Base-by-base conservation (phyloP, 495 filamentous ascomycete species). In the Lentithecium fluviatile region DNA sequence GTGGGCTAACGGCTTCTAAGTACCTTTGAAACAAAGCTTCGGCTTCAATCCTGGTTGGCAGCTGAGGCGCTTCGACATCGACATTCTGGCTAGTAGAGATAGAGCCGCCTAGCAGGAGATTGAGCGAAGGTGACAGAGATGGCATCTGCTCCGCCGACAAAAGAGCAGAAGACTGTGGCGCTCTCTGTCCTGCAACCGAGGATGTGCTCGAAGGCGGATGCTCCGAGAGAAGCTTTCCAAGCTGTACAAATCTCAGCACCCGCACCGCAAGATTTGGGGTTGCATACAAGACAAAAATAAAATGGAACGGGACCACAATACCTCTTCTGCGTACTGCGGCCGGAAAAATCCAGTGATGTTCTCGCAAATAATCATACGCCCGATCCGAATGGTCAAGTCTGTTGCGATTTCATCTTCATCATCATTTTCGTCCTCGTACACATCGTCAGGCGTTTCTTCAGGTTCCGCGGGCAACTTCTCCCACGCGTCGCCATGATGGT, bases 271-370 rank as follows among this genome's bases (percentile, higher is more conserved):
- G 12, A 25, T 43, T 20, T n/a, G 5, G 51, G 6, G 2, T 43
- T 12, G 23, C 6, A 34, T 15, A 11, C 15, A 25, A 20, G 36
- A 47, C n/a, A 24, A 25, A 6, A 45, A 10, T 0, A 1, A 0
- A 2, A 13, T 45, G 43, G 17, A 45, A 45, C 15, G 32, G 5
- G 29, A 36, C 20, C 26, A 29, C 32, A 37, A 50, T 63, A 67
- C 64, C 64, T 68, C 65, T 61, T 68, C 65, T 24, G 60, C 65
- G 45, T 68, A 68, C 36, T 68, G 65, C 19, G 60, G 65, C 37
- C 65, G 65, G 29, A 68, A 64, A 25, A 64, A 61, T 13, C 60
- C 65, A 34, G 60, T 59, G 19, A 64, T 60, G 29, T 63, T 68
- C 19, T 68, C 65, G 36, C 56, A 58, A 29, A 68, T 60, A 38